Percentiles rank a stretch among this genome's conserved stretches.
phyloP scores from a whole-genome alignment of 164 flowering plant species.

The Akebia trifoliata region DNA sequence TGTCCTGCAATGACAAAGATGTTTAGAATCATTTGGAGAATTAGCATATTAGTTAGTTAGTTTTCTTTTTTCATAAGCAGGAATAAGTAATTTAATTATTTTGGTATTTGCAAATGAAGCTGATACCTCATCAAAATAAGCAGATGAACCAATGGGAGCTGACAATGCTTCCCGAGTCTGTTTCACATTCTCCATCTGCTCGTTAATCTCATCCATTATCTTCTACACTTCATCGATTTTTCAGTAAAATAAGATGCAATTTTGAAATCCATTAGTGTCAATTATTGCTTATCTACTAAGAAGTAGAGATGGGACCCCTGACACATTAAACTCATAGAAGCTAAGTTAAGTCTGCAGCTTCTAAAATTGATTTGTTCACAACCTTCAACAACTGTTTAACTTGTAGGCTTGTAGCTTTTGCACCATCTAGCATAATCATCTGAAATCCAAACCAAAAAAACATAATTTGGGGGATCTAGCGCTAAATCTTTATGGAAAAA shows the following conservation, averaged over 20 bases:
- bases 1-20: conserved; percentile 25
- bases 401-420: conserved; percentile 75
- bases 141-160: conserved; percentile 56
- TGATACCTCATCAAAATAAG: conserved; percentile 62
- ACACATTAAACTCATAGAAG: too few relatives aligned
- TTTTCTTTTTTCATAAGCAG: too few relatives aligned
- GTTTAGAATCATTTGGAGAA: neutral
- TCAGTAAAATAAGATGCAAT: conserved; percentile 24
- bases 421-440: conserved; percentile 87
- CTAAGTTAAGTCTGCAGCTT: conserved; percentile 2
- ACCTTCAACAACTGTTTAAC: conserved; percentile 78
- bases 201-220: conserved; percentile 69
- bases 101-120: neutral
- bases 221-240: conserved; percentile 67
- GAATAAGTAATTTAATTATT: too few relatives aligned
- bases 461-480: neutral
- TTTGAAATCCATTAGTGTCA: neutral
- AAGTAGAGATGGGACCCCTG: neutral
- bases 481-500: neutral
- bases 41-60: too few relatives aligned
- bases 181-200: conserved; percentile 65
- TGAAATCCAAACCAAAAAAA: conserved; percentile 16
- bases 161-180: conserved; percentile 67
- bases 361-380: conserved; percentile 76
- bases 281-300: neutral